Base-by-base conservation (phyloP, 164 flowering plant genomes). In the Warburgia ugandensis region DNA sequence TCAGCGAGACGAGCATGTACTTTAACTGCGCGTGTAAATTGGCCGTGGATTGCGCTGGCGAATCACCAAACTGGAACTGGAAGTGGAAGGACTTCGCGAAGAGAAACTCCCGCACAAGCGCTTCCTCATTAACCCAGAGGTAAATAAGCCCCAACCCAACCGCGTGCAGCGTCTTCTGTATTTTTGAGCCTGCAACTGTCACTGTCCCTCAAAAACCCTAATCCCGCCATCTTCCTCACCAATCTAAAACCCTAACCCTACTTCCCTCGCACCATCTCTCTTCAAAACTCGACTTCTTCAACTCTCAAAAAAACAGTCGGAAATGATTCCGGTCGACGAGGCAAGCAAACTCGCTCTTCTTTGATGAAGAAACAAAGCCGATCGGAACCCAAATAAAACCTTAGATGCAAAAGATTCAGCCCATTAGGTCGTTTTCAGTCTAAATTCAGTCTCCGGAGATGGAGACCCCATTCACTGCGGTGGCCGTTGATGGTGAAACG, bases 401-500 rank as follows among this genome's bases (percentile, higher is more conserved):
- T 9, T 32, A 30, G 39, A 48, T 48, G 52, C 23, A 12, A 32
- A 20, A 12, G 19, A 13, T 48, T 31, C 19, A 29, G 12, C 11
- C 20, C 19, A 28, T 17, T 31, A 1, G 39, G 22, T 33, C 52
- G 21, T 7, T 19, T 20, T 11, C 12, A 19, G 23, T 23, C 22
- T 48, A 46, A 30, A 29, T 29, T 30, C 23, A 16, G 33, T 32
- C 22, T 26, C 23, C 21, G 59, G 50, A 27, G 41, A 55, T 55
- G 59, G 59, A 55, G 59, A 20, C 36, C 59, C n/a, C n/a, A n/a
- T 32, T 44, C 59, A 32, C 30, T 45, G 59, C 29, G 17, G 27
- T 43, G 27, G 3, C 49, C 37, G 50, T 39, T 21, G 59, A 20
- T 14, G 17, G 20, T 2, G 42, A n/a, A n/a, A n/a, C n/a, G n/a